Conservation (phyloP, 208 protist species). For the Leptomonas seymouri region DNA sequence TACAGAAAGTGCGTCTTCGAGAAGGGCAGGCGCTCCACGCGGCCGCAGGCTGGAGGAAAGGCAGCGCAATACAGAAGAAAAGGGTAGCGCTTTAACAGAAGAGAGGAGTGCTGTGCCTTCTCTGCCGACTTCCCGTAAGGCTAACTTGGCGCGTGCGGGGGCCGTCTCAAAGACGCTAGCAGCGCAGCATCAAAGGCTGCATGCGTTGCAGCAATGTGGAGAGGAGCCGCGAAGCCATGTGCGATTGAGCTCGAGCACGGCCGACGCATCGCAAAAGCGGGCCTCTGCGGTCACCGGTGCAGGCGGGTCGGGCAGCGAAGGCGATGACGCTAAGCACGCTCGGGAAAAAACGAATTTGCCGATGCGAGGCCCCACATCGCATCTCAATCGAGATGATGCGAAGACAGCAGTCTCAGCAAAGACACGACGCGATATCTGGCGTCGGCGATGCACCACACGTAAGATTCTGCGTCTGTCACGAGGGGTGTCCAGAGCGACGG, state of each 20-base stretch:
- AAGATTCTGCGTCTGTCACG: constrained; percentile 25
- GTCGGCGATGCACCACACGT: constrained; percentile 19
- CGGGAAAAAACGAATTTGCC: not conserved
- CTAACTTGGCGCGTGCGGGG: constrained; percentile 10
- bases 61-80: not conserved
- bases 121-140: not conserved
- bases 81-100: not conserved
- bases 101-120: not conserved
- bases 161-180: constrained; percentile 8
- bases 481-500: constrained; percentile 14
- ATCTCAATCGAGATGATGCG: not conserved
- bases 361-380: not conserved
- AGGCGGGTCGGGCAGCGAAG: not conserved
- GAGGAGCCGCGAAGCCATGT: constrained; percentile 5
- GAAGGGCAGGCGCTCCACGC: too few relatives aligned
- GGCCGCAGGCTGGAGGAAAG: not conserved
- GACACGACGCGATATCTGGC: constrained; percentile 17
- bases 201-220: constrained; percentile 6
- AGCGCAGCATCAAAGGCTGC: constrained; percentile 19
- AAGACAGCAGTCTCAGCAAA: not conserved
- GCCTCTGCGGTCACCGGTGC: not conserved
- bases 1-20: not conserved
- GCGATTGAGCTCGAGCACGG: not conserved
- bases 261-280: too few relatives aligned
- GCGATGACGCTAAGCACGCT: not conserved